Evolutionary conservation across 129 eudicot genomes (phyloP).

Genomic region (Flaveria brownii): DNA sequence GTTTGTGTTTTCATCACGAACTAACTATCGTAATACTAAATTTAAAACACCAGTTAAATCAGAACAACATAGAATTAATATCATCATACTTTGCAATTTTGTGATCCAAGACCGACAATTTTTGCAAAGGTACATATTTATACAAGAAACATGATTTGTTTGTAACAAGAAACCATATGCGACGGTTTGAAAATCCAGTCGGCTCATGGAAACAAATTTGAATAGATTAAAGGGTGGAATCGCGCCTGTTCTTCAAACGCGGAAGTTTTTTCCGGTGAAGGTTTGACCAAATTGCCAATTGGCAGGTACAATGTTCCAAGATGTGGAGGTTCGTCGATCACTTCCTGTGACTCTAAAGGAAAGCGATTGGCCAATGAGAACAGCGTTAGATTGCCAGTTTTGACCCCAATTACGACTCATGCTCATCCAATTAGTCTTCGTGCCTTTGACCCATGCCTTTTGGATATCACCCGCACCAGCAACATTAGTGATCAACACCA

Average conservation of each 20-base stretch:
- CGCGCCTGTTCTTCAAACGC: slow-evolving; percentile 39
- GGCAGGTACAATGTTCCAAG: slow-evolving; percentile 71
- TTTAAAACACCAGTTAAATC: not conserved
- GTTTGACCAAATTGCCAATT: slow-evolving; percentile 91
- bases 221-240: not conserved
- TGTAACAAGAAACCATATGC: slow-evolving; percentile 4
- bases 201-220: slow-evolving; percentile 13
- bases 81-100: slow-evolving; percentile 30
- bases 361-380: slow-evolving; percentile 67
- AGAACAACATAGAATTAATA: slow-evolving; percentile 14
- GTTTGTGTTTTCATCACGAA: not conserved
- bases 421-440: slow-evolving; percentile 66
- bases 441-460: slow-evolving; percentile 62
- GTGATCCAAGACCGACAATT: slow-evolving; percentile 5
- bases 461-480: slow-evolving; percentile 83
- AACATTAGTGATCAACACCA: slow-evolving; percentile 70
- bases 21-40: not conserved
- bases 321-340: slow-evolving; percentile 69
- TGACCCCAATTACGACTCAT: slow-evolving; percentile 94
- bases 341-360: slow-evolving; percentile 68
- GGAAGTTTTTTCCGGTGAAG: slow-evolving; percentile 71
- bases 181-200: slow-evolving; percentile 27
- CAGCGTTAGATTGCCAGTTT: slow-evolving; percentile 74
- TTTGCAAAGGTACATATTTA: slow-evolving; percentile 16
- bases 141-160: slow-evolving; percentile 21